phyloP scores from a whole-genome alignment of 352 stramenopile genomes.

The Phytopythium chamaehyphon region DNA sequence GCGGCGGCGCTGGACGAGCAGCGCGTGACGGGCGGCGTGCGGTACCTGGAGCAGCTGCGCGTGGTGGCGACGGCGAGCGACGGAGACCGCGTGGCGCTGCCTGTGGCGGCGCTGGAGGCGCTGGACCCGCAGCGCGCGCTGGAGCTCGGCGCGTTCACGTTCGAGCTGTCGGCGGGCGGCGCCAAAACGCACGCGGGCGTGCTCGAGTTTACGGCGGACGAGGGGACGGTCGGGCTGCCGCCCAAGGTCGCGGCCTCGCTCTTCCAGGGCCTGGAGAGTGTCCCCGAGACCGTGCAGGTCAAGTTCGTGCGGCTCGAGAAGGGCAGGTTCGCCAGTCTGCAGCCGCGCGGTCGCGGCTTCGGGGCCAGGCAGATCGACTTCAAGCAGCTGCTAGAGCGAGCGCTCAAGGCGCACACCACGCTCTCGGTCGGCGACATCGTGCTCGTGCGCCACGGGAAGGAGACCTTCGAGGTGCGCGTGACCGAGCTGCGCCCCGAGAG shows the following conservation, averaged over 20 bases:
- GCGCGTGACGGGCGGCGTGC: constrained; percentile 66
- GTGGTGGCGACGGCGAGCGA: constrained; percentile 44
- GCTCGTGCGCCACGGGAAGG: constrained; percentile 63
- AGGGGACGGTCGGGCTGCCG: constrained; percentile 72
- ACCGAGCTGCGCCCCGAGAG: constrained; percentile 46
- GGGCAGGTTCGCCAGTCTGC: constrained; percentile 61
- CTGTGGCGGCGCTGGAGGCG: constrained; percentile 65
- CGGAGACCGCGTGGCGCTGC: constrained; percentile 76
- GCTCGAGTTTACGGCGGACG: constrained; percentile 72
- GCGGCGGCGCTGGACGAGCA: constrained; percentile 68
- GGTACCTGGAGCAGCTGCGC: constrained; percentile 44
- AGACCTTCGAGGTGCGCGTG: constrained; percentile 78
- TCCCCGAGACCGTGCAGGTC: constrained; percentile 45
- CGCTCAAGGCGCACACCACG: constrained; percentile 72
- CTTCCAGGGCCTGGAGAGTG: constrained; percentile 17
- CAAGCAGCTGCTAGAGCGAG: constrained; percentile 71
- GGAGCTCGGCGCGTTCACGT: constrained; percentile 76
- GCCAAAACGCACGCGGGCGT: constrained; percentile 70
- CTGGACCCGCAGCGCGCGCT: constrained; percentile 77
- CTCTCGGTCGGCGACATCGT: constrained; percentile 72
- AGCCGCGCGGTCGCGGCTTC: constrained; percentile 67
- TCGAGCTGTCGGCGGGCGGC: constrained; percentile 53
- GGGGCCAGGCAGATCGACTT: constrained; percentile 75
- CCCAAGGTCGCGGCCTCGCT: constrained; percentile 75
- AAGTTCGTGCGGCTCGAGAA: constrained; percentile 72